Conservation (phyloP, 2,329 filamentous ascomycete species). For the Trichoderma pleuroti region DNA sequence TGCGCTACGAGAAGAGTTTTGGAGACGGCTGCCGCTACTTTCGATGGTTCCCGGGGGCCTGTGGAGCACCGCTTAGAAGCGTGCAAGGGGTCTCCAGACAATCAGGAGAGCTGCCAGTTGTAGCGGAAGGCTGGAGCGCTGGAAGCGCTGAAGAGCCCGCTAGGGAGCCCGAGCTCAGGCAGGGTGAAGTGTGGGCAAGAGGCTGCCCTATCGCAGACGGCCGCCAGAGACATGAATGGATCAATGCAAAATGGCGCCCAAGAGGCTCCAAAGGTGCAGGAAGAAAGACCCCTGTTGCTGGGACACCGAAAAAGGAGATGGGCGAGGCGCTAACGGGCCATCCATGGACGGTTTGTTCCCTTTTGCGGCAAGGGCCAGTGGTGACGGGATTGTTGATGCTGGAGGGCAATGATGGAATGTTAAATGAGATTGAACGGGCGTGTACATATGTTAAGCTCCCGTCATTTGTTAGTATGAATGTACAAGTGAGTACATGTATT, state of each 20-base stretch:
- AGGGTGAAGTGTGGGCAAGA: neutral
- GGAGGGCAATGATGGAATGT: neutral
- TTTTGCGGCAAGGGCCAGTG: neutral
- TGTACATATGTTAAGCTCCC: neutral
- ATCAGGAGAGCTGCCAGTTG: conserved; percentile 13
- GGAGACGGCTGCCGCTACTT: neutral
- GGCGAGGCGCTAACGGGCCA: conserved; percentile 2
- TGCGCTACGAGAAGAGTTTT: neutral
- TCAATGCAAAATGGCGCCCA: neutral
- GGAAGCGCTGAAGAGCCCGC: neutral
- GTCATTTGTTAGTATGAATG: neutral
- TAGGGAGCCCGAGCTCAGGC: neutral
- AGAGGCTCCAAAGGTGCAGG: no score
- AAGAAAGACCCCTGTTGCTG: conserved; percentile 8
- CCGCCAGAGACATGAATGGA: neutral
- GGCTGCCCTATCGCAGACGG: neutral
- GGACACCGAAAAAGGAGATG: conserved; percentile 16
- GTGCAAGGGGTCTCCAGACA: conserved; percentile 4
- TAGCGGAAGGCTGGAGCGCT: neutral
- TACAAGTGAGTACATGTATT: neutral
- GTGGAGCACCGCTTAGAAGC: conserved; percentile 13
- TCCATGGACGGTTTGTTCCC: neutral
- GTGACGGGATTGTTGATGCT: conserved; percentile 4
- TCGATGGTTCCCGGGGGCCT: neutral
- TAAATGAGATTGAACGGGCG: neutral